Evolutionary conservation across 2,329 filamentous ascomycete species (phyloP), one percentile per base, ranked within the genome.

Genomic region (Exserohilum rostratum): DNA sequence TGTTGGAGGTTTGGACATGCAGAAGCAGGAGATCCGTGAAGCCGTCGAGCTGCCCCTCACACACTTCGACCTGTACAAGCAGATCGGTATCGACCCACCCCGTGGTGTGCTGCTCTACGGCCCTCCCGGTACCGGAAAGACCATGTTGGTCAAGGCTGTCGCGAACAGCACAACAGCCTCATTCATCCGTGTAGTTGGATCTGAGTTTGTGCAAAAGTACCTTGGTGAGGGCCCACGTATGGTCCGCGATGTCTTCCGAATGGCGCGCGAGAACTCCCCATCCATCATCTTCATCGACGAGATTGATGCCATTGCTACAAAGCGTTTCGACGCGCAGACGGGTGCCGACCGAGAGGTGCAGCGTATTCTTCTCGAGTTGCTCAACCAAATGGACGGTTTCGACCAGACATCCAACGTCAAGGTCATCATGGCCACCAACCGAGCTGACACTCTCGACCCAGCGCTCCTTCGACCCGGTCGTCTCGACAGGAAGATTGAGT

Each of bases 311-410:
- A 48, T 48, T 27, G 46, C 46, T 31, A 48, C 46, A 5, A 48
- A 48, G 20, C 93, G 95, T 77, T 99, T 99, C 79, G 95, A 99
- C 75, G 95, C 95, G 20, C 95, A 99, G 79, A 99, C 95, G 3
- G 95, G 95, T 76, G 95, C 95, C 64, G 95, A 99, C 74, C 87
- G 95, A 80, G 95, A 99, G 79, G 95, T 99, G 13, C 95, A 99
- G 81, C 93, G 95, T 84, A 99, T 99, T 71, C 83, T 99, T 55
- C 88, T 99, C 57, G 95, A 99, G 77, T 82, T 99, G 65, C 88
- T 99, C 62, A 99, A 99, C 81, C 95, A 99, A 80, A 99, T 99
- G 95, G 95, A 99, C 76, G 95, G 95, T 63, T 99, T 99, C 81
- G 95, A 99, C 77, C 95, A 99, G 79, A 96, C 92, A 0, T 90